Base-by-base conservation (phyloP, 2,329 filamentous ascomycete genomes). In the Purpureocillium lavendulum region DNA sequence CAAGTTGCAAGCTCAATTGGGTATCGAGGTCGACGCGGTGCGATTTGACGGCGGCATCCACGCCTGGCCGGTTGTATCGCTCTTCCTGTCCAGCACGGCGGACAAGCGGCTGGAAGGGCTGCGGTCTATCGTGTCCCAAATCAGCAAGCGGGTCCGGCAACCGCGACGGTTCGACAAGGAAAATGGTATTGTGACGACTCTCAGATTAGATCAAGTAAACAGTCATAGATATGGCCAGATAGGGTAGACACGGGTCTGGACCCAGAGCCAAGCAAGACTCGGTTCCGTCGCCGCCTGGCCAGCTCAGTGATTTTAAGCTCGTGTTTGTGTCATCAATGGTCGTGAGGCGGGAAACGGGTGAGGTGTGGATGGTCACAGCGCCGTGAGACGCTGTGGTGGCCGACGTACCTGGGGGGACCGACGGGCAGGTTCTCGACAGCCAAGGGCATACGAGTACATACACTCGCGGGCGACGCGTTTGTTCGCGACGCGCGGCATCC, bases 31-130 rank as follows among this genome's bases (percentile, higher is more conserved):
- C n/a, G 65, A 70, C 39, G 69, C 68, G 40, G 66, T 75, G 50
- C 75, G 77, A 52, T 78, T 85, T 48, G 61, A 69, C 21, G 81
- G 76, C 12, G 80, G 77, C 3, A 80, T 92, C 42, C 87, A 94
- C 59, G 86, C 82, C 10, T 94, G 87, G 87, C 85, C 86, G 0
- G 81, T 94, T 15, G 83, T 82, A 9, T 69, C 69, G 35, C 51
- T 77, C n/a, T 77, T 78, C 51, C 56, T 80, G 21, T 69, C 72
- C 33, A 64, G 60, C 35, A 65, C 65, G 18, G 53, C 56, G n/a
- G 61, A 68, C 28, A 61, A 69, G 51, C 69, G 78, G 40, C 55
- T 74, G 40, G 66, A 67, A 45, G 76, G 77, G 3, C 53, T 82
- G 45, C 61, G 60, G 47, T 54, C 61, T 50, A 56, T 64, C 43